Evolutionary conservation across 257 asterid species (phyloP).

Genomic region (Datura wrightii): DNA sequence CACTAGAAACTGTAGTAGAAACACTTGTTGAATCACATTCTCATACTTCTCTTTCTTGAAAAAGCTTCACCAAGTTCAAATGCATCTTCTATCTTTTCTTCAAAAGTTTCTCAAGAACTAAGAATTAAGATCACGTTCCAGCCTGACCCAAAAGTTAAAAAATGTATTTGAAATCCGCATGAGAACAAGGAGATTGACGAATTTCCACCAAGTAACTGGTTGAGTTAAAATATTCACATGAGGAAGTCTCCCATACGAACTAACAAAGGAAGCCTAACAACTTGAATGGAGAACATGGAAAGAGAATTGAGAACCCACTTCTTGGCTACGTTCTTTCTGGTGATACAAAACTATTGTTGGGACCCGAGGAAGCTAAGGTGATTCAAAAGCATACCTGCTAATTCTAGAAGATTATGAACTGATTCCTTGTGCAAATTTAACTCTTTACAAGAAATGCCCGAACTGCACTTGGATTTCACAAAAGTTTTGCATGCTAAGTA

Average conservation of each 20-base stretch:
- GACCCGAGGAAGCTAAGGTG: not conserved
- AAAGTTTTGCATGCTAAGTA: slow-evolving; percentile 76
- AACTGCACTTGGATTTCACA: slow-evolving; percentile 45
- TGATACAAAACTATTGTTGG: not conserved
- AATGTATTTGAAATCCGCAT: not conserved
- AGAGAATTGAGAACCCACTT: not conserved
- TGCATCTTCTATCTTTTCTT: not conserved
- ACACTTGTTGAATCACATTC: slow-evolving; percentile 7
- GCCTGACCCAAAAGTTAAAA: not conserved
- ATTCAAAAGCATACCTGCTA: slow-evolving; percentile 55
- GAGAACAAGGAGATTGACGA: not conserved
- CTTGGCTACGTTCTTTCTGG: not conserved
- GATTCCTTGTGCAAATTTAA: slow-evolving; percentile 63
- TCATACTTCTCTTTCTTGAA: slow-evolving; percentile 8
- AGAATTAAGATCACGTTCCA: not conserved
- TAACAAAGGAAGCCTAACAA: not conserved
- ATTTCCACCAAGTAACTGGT: slow-evolving; percentile 3
- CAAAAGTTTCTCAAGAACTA: not conserved
- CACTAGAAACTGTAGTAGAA: not conserved
- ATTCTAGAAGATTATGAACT: slow-evolving; percentile 57
- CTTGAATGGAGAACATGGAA: slow-evolving; percentile 16
- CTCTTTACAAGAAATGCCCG: slow-evolving; percentile 47
- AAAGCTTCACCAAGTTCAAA: slow-evolving; percentile 1
- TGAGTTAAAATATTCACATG: not conserved
- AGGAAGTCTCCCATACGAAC: not conserved